phyloP scores from a whole-genome alignment of 192 early-diverging fungal genomes.

The Entomortierella parvispora region DNA sequence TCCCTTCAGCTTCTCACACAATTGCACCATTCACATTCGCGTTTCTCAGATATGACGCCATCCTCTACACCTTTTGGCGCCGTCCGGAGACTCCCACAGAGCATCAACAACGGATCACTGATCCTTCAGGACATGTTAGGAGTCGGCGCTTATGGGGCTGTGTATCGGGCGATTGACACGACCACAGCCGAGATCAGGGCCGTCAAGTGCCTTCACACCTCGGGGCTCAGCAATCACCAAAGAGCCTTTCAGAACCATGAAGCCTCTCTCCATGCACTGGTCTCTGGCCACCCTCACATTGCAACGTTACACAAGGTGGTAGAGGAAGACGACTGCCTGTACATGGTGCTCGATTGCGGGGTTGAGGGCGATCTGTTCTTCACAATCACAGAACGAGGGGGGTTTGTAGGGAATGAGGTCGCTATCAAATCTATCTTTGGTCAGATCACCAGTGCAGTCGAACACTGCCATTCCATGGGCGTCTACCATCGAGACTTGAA shows the following conservation, averaged over 20 bases:
- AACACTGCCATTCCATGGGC: conserved; percentile 72
- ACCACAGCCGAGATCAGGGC: conserved; percentile 66
- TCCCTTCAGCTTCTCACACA: not conserved
- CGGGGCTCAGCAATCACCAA: conserved; percentile 61
- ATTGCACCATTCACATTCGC: no score
- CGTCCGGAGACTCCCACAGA: conserved; percentile 10
- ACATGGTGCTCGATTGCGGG: conserved; percentile 80
- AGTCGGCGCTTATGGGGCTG: conserved; percentile 80
- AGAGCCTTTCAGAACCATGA: conserved; percentile 71
- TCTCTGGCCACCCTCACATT: conserved; percentile 76
- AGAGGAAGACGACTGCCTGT: conserved; percentile 67
- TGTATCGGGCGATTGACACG: conserved; percentile 73
- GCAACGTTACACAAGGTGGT: conserved; percentile 74
- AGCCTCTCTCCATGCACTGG: conserved; percentile 68
- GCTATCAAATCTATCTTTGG: conserved; percentile 68
- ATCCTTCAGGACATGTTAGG: conserved; percentile 69
- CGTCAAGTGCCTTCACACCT: conserved; percentile 77
- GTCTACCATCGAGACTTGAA: conserved; percentile 83
- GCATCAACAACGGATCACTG: conserved; percentile 52
- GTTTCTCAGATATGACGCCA: conserved; percentile 18
- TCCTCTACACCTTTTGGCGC: conserved; percentile 1
- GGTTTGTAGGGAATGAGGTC: conserved; percentile 73
- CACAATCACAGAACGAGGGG: conserved; percentile 84
- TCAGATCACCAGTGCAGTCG: conserved; percentile 77
- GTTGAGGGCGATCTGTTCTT: conserved; percentile 95